A percentile compares a stretch with the other conserved stretches of the same genome.
Conservation (phyloP, 2,329 filamentous ascomycete species). For the Colletotrichum phormii region DNA sequence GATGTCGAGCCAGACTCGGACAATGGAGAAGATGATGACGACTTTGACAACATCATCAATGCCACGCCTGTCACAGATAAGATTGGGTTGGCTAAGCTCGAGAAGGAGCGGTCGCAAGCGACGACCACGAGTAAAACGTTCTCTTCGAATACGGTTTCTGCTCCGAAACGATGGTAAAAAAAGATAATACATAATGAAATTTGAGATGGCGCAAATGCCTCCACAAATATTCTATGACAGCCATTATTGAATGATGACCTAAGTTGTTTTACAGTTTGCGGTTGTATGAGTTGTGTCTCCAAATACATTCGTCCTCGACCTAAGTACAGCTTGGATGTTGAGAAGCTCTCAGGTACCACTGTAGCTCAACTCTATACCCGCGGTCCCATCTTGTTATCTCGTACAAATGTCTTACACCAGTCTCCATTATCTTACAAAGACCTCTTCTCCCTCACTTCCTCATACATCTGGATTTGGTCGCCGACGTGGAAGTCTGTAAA, state of each 20-base stretch:
- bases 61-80: constrained; percentile 91
- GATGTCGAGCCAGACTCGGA: constrained; percentile 80
- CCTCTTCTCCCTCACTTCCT: constrained; percentile 81
- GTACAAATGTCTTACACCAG: neutral
- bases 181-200: neutral
- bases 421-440: constrained; percentile 52
- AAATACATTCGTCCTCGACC: neutral
- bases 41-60: constrained; percentile 93
- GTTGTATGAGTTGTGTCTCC: neutral
- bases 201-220: neutral
- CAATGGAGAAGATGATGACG: constrained; percentile 74
- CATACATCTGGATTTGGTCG: constrained; percentile 89
- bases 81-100: constrained; percentile 72
- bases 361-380: neutral
- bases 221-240: constrained; percentile 1
- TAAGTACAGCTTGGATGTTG: neutral
- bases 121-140: constrained; percentile 63
- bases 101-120: constrained; percentile 64
- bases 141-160: constrained; percentile 60
- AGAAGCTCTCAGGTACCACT: neutral
- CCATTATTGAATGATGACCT: constrained; percentile 1
- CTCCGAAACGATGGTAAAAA: constrained; percentile 59
- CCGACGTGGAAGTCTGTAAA: constrained; percentile 85
- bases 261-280: constrained; percentile 18
- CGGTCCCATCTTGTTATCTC: neutral